Base-by-base conservation (phyloP, 139 green algal genomes). In the Volvox reticuliferus region DNA sequence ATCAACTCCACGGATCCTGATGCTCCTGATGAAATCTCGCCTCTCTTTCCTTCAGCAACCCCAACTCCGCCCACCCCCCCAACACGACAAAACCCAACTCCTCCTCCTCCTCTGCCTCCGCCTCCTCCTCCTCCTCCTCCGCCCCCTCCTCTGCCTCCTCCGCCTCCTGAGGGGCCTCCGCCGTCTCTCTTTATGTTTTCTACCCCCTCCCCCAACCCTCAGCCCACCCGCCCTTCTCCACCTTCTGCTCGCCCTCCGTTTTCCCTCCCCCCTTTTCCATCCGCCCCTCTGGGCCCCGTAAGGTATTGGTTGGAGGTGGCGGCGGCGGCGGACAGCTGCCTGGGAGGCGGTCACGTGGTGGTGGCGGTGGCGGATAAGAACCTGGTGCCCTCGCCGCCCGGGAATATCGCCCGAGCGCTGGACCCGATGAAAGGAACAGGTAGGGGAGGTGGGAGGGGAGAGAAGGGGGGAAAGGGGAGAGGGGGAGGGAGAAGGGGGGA, bases 361-460 rank as follows among this genome's bases (percentile, higher is more conserved):
- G 65, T 95, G 78, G 92, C 95, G 75, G 84, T 96, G 37, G 94
- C 93, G 30, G 94, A 96, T 87, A 96, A 95, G 91, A 96, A 96
- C 89, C 87, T 95, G 76, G 87, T 94, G 68, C 91, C 91, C 26
- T 69, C 62, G 28, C 94, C 94, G 16, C 63, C 76, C 13, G 91
- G 87, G 61, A 93, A 95, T 88, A 73, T 95, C 0, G 36, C 86
- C 2, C 50, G 87, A 0, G 89, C 85, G 24, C 76, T 87, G 37
- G 90, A 91, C 73, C 80, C 89, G 26, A 71, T 96, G 19, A 84
- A 32, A 30, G 90, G 85, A 16, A 68, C 81, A 37, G 88, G 88
- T 92, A 55, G 44, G 61, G 28, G 77, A 32, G 77, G 18, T 80
- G 73, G 22, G 79, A 85, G 21, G 44, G 44, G 44, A 5, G 9